Base-by-base conservation (phyloP, 331 rosid species). In the Acacia concinna region DNA sequence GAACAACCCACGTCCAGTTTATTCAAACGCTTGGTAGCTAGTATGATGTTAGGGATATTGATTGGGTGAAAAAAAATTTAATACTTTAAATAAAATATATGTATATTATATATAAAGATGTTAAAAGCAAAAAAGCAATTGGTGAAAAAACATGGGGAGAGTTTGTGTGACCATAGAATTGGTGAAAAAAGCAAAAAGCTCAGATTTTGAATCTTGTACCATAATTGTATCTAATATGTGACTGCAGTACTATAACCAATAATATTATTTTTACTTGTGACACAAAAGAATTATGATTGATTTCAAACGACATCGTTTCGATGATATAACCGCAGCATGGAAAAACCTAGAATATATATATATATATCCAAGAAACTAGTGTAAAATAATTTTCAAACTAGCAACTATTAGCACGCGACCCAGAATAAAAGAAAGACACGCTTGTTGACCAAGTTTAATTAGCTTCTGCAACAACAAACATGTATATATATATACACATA, bases 391-490 rank as follows among this genome's bases (percentile, higher is more conserved):
- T 8, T 3, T 51, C 23, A 51, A 54, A 54, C 14, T 43, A 43
- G n/a, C n/a, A 6, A 0, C 8, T 18, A 12, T 17, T 23, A 31
- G 34, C 40, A 23, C 5, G 1, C 0, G 73, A 32, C 18, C 54
- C 25, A 60, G 9, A 20, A 40, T 46, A 14, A 46, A 46, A 46
- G 8, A 30, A 57, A 66, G 8, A 38, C 32, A 40, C n/a, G n/a
- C 83, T 81, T 84, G 83, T 15, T 37, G 85, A 8, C 71, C 80
- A 84, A 73, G 87, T 12, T 27, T 32, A 31, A 27, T 32, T 25
- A 68, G 27, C 69, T 49, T n/a, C 65, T 4, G 38, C 60, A 66
- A 28, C 59, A 62, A 81, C 82, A 57, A 77, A 68, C 41, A 80
- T 80, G 28, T 56, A 46, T 11, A 76, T 25, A 14, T 4, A 46